phyloP scores from a whole-genome alignment of 305 asterid genomes.

The Stenogyne calaminthoides region DNA sequence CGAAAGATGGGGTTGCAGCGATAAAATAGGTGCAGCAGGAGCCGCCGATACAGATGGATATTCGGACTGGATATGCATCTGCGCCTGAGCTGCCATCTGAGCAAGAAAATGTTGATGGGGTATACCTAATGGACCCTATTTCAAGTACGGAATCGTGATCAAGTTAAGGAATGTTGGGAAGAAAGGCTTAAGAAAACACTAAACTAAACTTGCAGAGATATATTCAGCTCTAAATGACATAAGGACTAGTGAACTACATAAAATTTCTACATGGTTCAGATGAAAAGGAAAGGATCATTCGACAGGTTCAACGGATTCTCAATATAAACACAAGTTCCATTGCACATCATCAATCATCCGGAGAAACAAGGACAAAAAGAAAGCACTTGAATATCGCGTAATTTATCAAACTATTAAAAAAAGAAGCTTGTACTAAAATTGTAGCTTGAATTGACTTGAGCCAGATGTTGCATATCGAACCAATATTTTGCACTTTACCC shows the following conservation, averaged over 20 bases:
- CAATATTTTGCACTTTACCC: too few species aligned
- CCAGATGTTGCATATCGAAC: neutral
- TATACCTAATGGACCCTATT: conserved; percentile 56
- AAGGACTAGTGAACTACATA: neutral
- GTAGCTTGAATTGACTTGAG: neutral
- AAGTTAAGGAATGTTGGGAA: neutral
- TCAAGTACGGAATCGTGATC: conserved; percentile 26
- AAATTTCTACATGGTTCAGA: neutral
- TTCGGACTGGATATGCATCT: conserved; percentile 38
- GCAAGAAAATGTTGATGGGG: conserved; percentile 66
- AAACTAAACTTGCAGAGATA: neutral
- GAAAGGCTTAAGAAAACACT: too few species aligned
- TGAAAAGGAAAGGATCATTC: neutral
- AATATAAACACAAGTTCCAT: neutral
- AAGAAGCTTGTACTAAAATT: too few species aligned
- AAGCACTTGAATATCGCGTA: neutral
- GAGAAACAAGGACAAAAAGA: neutral
- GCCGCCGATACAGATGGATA: conserved; percentile 44
- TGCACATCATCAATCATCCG: neutral
- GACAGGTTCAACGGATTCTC: neutral
- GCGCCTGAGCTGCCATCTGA: conserved; percentile 55
- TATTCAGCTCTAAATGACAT: neutral
- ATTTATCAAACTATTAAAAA: neutral
- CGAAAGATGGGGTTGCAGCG: conserved; percentile 34
- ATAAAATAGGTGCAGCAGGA: conserved; percentile 38